Conservation (phyloP, 2,329 filamentous ascomycete species). For the Diatrype stigma region DNA sequence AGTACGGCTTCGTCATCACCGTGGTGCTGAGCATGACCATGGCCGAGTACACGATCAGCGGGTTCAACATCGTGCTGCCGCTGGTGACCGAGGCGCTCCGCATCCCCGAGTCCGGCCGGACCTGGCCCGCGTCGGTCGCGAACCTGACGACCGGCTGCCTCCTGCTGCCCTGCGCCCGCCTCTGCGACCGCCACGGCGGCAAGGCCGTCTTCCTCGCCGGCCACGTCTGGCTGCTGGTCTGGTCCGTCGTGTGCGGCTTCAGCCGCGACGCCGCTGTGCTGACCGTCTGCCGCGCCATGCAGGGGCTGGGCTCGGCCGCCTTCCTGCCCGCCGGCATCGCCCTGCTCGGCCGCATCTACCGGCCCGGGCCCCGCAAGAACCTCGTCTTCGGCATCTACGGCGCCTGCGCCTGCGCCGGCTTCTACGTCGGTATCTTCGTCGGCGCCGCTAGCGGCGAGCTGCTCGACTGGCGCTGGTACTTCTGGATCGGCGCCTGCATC, state of each 20-base stretch:
- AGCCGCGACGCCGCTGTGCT: slow-evolving; percentile 65
- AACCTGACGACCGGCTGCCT: slow-evolving; percentile 52
- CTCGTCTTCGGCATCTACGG: slow-evolving; percentile 57
- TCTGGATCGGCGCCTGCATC: slow-evolving; percentile 56
- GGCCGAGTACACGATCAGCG: slow-evolving; percentile 71
- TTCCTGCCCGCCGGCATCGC: slow-evolving; percentile 67
- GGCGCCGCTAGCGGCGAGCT: slow-evolving; percentile 59
- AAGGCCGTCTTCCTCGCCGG: slow-evolving; percentile 57
- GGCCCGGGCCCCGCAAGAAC: slow-evolving; percentile 66
- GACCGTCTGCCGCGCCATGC: slow-evolving; percentile 68
- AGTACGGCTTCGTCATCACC: slow-evolving; percentile 57
- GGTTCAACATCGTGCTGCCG: slow-evolving; percentile 71
- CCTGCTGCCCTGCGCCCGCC: slow-evolving; percentile 59
- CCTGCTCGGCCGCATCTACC: slow-evolving; percentile 60
- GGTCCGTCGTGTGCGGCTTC: slow-evolving; percentile 68
- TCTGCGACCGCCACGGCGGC: slow-evolving; percentile 61
- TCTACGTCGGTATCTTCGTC: slow-evolving; percentile 61
- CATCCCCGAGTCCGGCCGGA: slow-evolving; percentile 58
- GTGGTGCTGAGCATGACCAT: slow-evolving; percentile 56
- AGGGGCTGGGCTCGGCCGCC: slow-evolving; percentile 69
- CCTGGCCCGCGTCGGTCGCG: slow-evolving; percentile 61
- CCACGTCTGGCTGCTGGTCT: slow-evolving; percentile 61
- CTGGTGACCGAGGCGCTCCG: slow-evolving; percentile 56
- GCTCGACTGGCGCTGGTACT: slow-evolving; percentile 62
- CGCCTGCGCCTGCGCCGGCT: slow-evolving; percentile 49